Conservation (phyloP, 2,329 filamentous ascomycete species). For the Hypoxylon sp. region DNA sequence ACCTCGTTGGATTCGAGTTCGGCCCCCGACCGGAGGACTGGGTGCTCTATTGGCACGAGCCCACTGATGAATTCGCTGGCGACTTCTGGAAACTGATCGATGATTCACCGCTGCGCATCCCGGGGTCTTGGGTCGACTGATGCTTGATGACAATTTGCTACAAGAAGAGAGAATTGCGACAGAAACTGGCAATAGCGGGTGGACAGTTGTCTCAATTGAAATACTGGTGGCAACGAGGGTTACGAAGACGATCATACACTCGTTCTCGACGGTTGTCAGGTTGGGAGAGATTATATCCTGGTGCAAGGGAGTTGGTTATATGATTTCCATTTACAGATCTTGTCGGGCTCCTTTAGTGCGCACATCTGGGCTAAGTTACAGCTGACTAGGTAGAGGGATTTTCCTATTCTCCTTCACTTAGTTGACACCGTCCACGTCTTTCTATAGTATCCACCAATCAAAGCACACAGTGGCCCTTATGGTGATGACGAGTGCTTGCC, state of each 20-base stretch:
- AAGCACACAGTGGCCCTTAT: background rate
- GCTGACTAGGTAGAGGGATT: background rate
- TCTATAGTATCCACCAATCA: background rate
- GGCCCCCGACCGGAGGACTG: slow-evolving; percentile 42
- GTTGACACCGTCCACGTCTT: background rate
- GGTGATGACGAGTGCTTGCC: slow-evolving; percentile 6
- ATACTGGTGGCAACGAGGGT: background rate
- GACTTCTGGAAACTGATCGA: slow-evolving; percentile 47
- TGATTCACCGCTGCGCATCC: slow-evolving; percentile 33
- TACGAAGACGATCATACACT: background rate
- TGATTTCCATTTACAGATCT: background rate
- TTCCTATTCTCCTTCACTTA: background rate
- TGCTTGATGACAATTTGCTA: background rate
- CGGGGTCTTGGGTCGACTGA: slow-evolving; percentile 44
- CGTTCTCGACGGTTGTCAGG: background rate
- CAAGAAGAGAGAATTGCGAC: background rate
- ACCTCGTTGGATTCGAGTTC: slow-evolving; percentile 30
- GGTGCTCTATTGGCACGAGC: slow-evolving; percentile 38
- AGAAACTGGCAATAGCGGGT: too few relatives aligned
- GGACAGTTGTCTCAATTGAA: too few relatives aligned
- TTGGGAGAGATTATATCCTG: background rate
- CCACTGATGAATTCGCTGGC: slow-evolving; percentile 38
- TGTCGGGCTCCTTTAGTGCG: background rate
- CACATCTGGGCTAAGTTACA: background rate
- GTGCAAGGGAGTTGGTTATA: background rate